These are phyloP conservation scores for Pseudozyma sp. DNA, from an alignment of 1,284 basidiomycete species.

Conservation along the genomic window DNA sequence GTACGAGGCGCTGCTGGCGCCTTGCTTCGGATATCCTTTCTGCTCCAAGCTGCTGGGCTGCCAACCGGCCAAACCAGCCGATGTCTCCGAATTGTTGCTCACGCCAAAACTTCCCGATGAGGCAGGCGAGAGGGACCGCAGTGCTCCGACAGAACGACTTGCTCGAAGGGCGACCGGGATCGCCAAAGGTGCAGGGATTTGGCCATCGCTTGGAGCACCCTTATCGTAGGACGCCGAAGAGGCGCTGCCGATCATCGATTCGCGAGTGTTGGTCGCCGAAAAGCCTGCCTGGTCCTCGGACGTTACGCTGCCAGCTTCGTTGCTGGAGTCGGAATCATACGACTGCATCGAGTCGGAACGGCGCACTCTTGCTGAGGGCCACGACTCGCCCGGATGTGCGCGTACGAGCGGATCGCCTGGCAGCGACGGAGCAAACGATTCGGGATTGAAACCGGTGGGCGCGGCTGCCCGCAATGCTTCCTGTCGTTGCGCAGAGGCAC, in stretches of 20 bases:
- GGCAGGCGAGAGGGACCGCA: constrained; percentile 14
- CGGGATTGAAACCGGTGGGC: constrained; percentile 8
- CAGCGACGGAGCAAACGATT: constrained; percentile 47
- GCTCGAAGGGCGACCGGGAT: constrained; percentile 13
- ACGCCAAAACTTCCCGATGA: constrained; percentile 30
- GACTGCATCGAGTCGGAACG: constrained; percentile 27
- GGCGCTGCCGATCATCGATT: constrained; percentile 22
- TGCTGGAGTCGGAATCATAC: constrained; percentile 21
- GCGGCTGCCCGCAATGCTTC: constrained; percentile 2
- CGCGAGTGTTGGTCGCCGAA: constrained; percentile 23
- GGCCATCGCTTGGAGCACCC: neutral
- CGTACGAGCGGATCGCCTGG: constrained; percentile 40
- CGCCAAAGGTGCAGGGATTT: constrained; percentile 7
- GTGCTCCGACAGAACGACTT: neutral
- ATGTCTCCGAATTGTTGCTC: constrained; percentile 18
- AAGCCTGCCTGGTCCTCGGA: constrained; percentile 24
- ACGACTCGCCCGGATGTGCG: constrained; percentile 33
- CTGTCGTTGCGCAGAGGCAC: constrained; percentile 19
- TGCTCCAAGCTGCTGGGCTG: constrained; percentile 21
- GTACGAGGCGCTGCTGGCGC: constrained; percentile 9
- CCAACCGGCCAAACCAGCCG: constrained; percentile 14
- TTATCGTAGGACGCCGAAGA: constrained; percentile 18
- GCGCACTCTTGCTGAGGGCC: constrained; percentile 43
- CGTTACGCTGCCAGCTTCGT: constrained; percentile 26
- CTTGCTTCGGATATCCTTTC: constrained; percentile 8